Evolutionary conservation across 192 early-diverging fungal genomes (phyloP).

Genomic region (Coemansia sp.): DNA sequence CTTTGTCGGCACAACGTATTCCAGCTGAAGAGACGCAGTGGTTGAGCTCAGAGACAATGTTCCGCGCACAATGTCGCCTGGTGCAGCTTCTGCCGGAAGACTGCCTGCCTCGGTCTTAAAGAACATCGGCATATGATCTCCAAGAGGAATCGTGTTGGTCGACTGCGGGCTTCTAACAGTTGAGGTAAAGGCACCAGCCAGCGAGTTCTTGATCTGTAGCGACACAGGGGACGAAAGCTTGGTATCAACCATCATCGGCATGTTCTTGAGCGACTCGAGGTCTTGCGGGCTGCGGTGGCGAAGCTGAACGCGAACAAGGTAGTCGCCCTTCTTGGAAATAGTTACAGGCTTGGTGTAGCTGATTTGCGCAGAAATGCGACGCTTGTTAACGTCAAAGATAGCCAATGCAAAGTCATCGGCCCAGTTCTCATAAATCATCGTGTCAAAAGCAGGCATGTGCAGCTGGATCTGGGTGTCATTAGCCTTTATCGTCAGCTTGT

Average conservation of each 20-base stretch:
- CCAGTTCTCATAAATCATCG: slow-evolving; percentile 74
- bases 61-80: slow-evolving; percentile 79
- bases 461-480: slow-evolving; percentile 41
- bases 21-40: slow-evolving; percentile 43
- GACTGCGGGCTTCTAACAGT: slow-evolving; percentile 55
- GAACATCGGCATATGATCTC: slow-evolving; percentile 47
- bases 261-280: slow-evolving; percentile 72
- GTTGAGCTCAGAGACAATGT: slow-evolving; percentile 54
- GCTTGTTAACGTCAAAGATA: slow-evolving; percentile 82
- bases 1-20: slow-evolving; percentile 45
- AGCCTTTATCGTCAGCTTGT: slow-evolving; percentile 63
- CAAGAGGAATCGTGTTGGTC: slow-evolving; percentile 58
- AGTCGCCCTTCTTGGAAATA: slow-evolving; percentile 76
- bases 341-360: slow-evolving; percentile 69
- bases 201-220: slow-evolving; percentile 13
- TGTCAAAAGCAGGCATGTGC: slow-evolving; percentile 54
- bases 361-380: slow-evolving; percentile 64
- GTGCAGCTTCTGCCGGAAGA: slow-evolving; percentile 65
- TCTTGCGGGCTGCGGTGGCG: slow-evolving; percentile 61
- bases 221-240: slow-evolving; percentile 55
- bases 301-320: slow-evolving; percentile 78
- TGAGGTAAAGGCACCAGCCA: slow-evolving; percentile 55
- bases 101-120: slow-evolving; percentile 20
- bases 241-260: slow-evolving; percentile 65
- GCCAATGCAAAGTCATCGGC: slow-evolving; percentile 62